Evolutionary conservation across 2,329 filamentous ascomycete genomes (phyloP), one percentile per base, ranked within the genome.

Genomic region (Plectosphaerella cucumerina): DNA sequence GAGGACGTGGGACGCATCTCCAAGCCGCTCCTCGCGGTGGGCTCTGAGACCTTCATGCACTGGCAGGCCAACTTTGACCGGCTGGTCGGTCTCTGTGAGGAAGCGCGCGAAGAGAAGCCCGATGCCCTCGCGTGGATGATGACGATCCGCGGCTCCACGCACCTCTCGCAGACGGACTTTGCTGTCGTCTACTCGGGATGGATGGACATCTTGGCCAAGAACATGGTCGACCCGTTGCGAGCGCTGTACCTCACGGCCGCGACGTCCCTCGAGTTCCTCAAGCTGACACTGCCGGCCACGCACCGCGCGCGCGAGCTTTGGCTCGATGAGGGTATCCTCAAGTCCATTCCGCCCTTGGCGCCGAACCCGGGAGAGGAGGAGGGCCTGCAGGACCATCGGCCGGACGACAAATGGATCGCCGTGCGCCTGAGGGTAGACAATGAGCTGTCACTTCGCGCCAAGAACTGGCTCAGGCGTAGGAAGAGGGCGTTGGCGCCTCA

Each of bases 41-140:
- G 85, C 46, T 81, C 77, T 6, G 85, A 88, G 63, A 84, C 82
- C 0, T 87, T 87, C 67, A 86, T 86, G 73, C 84, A 87, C 65
- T 87, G 84, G 84, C 74, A 78, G 20, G 71, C 75, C 3, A 88
- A 87, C 54, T 85, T 85, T 59, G 68, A 80, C 39, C 73, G 77
- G 34, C 73, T 86, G 10, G 72, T 77, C 54, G 69, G 71, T 1
- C 68, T 87, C 15, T 80, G 82, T 61, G 67, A 75, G 21, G 82
- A 87, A 64, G 78, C 72, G 4, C 72, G 69, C 37, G 70, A 71
- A 10, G 69, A 73, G 9, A 72, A 72, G 11, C 20, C 45, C 6
- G 18, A 39, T 15, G 65, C 65, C 2, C 65, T 70, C 2, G 73
- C 70, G 44, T 81, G 76, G 76, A 74, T 79, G 64, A 64, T 77